Base-by-base conservation (phyloP, 306 rosid genomes). In the Vigna trinervia region DNA sequence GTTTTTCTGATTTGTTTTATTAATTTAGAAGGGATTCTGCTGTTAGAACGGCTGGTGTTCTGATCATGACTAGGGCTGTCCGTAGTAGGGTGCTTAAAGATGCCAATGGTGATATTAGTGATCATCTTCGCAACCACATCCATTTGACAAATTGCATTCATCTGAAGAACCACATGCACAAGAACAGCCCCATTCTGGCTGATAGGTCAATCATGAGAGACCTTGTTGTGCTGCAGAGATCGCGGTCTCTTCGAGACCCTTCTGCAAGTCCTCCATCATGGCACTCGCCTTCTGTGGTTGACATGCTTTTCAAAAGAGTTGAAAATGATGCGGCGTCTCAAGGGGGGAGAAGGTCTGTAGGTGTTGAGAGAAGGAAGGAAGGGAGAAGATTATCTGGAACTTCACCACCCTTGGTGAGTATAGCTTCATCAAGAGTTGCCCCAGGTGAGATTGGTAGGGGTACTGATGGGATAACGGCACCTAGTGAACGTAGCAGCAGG, bases 151-250 rank as follows among this genome's bases (percentile, higher is more conserved):
- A 92, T 83, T 96, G 99, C 82, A 96, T 96, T 83, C 99, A 92
- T 89, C 83, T 96, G 91, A 96, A 96, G 96, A 96, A 96, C 81
- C 99, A 96, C 60, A 92, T 96, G 98, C 99, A 96, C 83, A 96
- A 91, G 88, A 93, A 91, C 76, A 96, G 99, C 80, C 98, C 99
- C 61, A 90, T 92, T 54, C 22, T 96, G 74, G 80, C 98, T 28
- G 93, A 96, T 77, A 88, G 99, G 87, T 91, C 94, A 6, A 94
- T 96, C 54, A 88, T 88, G 92, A 89, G 99, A 80, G 97, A 96
- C 84, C 92, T 96, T 47, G 90, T 89, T 67, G 98, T 88, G 87
- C 89, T 96, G 50, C 98, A 92, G 82, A 87, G 98, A 73, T 89
- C 99, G 0, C 87, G 98, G 10, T 96, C 98, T 59, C 92, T 96